Conservation (phyloP, 208 protist genomes). For the Trypanosoma scelopori region DNA sequence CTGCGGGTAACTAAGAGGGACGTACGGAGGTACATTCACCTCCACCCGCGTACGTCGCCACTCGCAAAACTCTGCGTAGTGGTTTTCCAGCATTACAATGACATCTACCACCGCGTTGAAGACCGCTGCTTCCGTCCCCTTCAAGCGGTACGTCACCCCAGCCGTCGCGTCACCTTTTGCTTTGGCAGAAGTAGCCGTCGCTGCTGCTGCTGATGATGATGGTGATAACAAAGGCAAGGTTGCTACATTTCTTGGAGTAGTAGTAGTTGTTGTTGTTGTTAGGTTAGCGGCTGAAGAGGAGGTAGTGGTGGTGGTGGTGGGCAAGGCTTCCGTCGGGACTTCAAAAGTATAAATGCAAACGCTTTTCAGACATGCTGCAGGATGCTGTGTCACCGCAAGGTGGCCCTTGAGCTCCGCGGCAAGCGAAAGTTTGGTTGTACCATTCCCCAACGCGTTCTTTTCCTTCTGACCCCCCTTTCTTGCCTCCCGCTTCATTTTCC, state of each 20-base stretch:
- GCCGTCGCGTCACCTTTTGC: constrained; percentile 14
- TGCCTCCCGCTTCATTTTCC: constrained; percentile 14
- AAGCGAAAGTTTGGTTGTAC: constrained; percentile 13
- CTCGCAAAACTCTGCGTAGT: constrained; percentile 17
- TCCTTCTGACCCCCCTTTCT: background rate
- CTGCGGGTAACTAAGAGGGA: constrained; percentile 23
- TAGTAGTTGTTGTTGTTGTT: too few species aligned
- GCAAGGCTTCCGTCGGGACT: constrained; percentile 30
- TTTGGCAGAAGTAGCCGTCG: background rate
- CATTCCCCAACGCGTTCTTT: constrained; percentile 4
- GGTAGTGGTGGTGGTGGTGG: constrained; percentile 3
- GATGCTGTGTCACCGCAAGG: background rate
- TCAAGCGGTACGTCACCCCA: constrained; percentile 6
- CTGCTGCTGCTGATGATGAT: background rate
- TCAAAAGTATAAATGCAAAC: constrained; percentile 37
- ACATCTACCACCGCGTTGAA: constrained; percentile 19
- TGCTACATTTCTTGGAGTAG: background rate
- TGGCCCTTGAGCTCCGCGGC: constrained; percentile 19
- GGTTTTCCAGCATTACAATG: constrained; percentile 20
- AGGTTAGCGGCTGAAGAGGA: too few species aligned
- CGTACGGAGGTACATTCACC: constrained; percentile 18
- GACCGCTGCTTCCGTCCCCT: constrained; percentile 18
- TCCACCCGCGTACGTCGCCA: constrained; percentile 17
- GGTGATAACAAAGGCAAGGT: constrained; percentile 8
- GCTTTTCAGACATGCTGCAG: constrained; percentile 13